A percentile compares a stretch with the other conserved stretches of the same genome.
Evolutionary conservation across 208 protist species (phyloP).

Genomic region (Leishmania gerbilli): DNA sequence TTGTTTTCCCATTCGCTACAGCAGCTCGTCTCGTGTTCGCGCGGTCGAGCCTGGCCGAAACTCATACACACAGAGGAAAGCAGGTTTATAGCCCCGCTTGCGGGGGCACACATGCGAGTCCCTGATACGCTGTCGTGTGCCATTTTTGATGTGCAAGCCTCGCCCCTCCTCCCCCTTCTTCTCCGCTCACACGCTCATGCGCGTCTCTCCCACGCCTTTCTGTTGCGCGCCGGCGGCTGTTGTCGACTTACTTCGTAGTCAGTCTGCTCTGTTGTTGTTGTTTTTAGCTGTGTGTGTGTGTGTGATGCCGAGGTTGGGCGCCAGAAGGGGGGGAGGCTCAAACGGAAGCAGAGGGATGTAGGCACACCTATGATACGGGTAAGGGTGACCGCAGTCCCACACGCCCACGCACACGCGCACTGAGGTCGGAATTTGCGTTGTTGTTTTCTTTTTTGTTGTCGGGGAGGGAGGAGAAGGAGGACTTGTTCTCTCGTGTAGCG

Average conservation of each 20-base stretch:
- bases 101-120: no score
- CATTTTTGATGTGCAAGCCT: not conserved
- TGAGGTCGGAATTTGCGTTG: no score
- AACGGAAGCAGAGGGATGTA: no score
- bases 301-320: no score
- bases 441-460: no score
- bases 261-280: not conserved
- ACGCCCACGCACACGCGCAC: no score
- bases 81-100: not conserved
- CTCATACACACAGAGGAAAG: not conserved
- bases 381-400: no score
- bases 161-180: not conserved
- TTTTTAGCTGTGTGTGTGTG: no score
- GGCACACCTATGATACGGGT: no score
- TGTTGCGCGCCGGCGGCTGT: not conserved
- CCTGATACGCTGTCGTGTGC: not conserved
- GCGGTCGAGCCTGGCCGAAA: not conserved
- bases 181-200: not conserved
- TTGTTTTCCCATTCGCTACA: not conserved
- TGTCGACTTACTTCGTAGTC: not conserved
- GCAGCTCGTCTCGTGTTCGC: not conserved
- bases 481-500: no score
- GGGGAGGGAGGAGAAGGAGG: no score
- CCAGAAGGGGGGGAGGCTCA: no score
- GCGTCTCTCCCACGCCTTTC: not conserved